Evolutionary conservation across 306 rosid genomes (phyloP).

Genomic region (Trifolium repens): DNA sequence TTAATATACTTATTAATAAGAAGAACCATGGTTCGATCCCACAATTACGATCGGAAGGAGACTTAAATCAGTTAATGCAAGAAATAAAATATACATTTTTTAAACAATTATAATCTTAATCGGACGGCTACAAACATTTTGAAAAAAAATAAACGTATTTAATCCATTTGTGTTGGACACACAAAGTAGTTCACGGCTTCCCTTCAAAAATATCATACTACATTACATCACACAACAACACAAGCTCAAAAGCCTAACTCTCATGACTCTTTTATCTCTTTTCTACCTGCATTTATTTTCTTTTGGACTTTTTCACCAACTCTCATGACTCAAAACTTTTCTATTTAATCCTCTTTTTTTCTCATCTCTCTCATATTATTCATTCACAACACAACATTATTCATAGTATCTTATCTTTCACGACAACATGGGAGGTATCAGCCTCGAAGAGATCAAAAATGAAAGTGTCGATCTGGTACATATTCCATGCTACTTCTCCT

Average conservation of each 20-base stretch:
- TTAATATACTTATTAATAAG: too few relatives aligned
- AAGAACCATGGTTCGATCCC: too few relatives aligned
- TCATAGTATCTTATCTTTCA: too few relatives aligned
- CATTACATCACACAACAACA: background rate
- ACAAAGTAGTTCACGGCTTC: conserved; percentile 31
- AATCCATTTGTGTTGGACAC: background rate
- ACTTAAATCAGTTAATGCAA: too few relatives aligned
- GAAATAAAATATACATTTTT: too few relatives aligned
- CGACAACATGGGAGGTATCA: conserved; percentile 62
- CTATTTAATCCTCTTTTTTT: conserved; percentile 35
- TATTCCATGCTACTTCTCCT: background rate
- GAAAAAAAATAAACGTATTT: too few relatives aligned
- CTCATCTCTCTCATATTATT: conserved; percentile 16
- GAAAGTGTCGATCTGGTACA: conserved; percentile 86
- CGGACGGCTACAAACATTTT: too few relatives aligned
- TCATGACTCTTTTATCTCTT: background rate
- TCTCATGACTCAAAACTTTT: background rate
- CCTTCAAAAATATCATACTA: conserved; percentile 1
- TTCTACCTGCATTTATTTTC: conserved; percentile 38
- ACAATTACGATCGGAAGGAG: too few relatives aligned
- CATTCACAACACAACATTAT: background rate
- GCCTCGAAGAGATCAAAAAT: conserved; percentile 82
- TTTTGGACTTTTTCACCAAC: conserved; percentile 43
- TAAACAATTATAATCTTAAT: too few relatives aligned
- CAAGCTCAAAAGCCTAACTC: background rate